Evolutionary conservation across 371 early-diverging fungal species (phyloP), one percentile per base, ranked within the genome.

Genomic region (Globomyces sp.): DNA sequence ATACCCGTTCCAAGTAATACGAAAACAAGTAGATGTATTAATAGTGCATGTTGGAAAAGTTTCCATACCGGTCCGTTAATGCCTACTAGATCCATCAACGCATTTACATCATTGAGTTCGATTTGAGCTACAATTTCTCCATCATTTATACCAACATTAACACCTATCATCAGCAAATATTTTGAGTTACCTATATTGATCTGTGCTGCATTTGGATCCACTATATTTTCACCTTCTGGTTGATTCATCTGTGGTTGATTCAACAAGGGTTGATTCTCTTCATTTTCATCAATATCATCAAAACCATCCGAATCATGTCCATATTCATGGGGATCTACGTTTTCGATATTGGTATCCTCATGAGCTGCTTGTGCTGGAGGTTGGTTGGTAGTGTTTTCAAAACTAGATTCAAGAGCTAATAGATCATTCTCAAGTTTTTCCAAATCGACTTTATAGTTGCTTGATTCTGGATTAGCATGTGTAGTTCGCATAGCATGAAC

Each of bases 61-160:
- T 86, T 80, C 76, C 86, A 83, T 11, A 88, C 67, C 5, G 92
- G 90, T 0, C 96, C 97, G 4, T 89, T 83, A 79, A 95, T 87
- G 4, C 97, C 97, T 59, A 95, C 83, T 2, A 93, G 88, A 65
- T 92, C 95, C 48, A 95, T 73, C 40, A 94, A 80, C 6, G 90
- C 92, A 58, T 92, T 91, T 40, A 89, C 77, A 45, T 89, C 92
- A 45, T 58, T 24, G 9, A 11, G 39, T 58, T 58, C 58, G 10
- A 58, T 41, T 8, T 58, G 58, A 5, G 58, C 24, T 45, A 24
- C 58, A 45, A 58, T 6, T 45, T 58, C 24, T 2, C 58, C 6
- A 2, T 58, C 58, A 45, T 6, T 24, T 8, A 24, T 58, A n/a
- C 11, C 57, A 2, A 11, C 41, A 13, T 58, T 6, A 4, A 6